Percentiles rank a stretch among this genome's conserved stretches.
Conservation (phyloP, 129 eudicot species). For the Flaveria sonorensis region DNA sequence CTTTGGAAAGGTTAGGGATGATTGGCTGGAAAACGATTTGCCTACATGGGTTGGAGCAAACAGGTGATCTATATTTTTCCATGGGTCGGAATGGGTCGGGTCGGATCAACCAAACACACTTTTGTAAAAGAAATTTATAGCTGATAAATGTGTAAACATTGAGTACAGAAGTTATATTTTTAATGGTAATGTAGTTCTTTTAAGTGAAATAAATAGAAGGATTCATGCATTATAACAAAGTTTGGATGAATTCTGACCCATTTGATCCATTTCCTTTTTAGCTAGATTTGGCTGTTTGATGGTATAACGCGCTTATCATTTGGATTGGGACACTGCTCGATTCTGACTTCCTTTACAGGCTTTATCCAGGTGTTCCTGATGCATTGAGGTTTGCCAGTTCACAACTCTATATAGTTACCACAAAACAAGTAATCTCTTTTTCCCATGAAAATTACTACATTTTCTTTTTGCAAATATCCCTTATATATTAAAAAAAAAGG, state of each 20-base stretch:
- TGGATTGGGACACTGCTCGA: neutral
- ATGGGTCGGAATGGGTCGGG: neutral
- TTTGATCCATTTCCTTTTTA: neutral
- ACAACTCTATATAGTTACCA: slow-evolving; percentile 83
- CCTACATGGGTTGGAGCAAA: slow-evolving; percentile 96
- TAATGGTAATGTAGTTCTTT: neutral
- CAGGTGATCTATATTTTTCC: slow-evolving; percentile 47
- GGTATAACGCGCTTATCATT: neutral
- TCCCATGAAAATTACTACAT: neutral
- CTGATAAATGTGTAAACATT: neutral
- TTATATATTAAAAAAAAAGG: neutral
- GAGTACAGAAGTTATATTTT: neutral
- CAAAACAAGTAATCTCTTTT: slow-evolving; percentile 67
- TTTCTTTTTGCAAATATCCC: neutral
- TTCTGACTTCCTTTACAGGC: slow-evolving; percentile 49
- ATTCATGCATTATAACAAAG: neutral
- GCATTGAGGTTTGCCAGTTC: slow-evolving; percentile 96
- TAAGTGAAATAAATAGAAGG: neutral
- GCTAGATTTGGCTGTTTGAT: neutral
- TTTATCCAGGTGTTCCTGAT: slow-evolving; percentile 95
- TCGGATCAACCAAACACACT: neutral
- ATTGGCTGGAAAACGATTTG: slow-evolving; percentile 91
- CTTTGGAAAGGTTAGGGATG: slow-evolving; percentile 85
- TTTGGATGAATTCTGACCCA: neutral
- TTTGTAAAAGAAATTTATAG: neutral